phyloP scores from a whole-genome alignment of 768 basidiomycete genomes.

The Termitomyces sp. region DNA sequence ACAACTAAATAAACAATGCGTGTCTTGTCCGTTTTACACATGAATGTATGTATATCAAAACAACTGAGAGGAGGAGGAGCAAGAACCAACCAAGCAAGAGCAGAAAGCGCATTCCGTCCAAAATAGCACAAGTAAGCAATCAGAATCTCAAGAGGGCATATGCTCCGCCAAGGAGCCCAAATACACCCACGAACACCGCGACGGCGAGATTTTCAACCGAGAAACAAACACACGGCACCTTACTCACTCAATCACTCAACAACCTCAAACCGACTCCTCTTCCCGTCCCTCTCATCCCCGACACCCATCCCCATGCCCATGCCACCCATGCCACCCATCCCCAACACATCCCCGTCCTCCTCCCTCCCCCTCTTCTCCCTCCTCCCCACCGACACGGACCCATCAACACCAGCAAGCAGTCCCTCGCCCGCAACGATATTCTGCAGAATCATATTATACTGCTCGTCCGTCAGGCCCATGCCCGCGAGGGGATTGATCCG shows the following conservation, averaged over 20 bases:
- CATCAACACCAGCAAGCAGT: slow-evolving; percentile 34
- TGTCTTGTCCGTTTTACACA: background rate
- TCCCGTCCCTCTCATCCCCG: slow-evolving; percentile 3
- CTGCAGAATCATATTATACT: slow-evolving; percentile 78
- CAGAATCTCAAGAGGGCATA: background rate
- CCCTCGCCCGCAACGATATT: slow-evolving; percentile 68
- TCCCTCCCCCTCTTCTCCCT: slow-evolving; percentile 5
- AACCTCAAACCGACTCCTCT: slow-evolving; percentile 9
- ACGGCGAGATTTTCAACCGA: no score
- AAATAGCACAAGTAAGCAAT: background rate
- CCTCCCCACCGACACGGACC: slow-evolving; percentile 14
- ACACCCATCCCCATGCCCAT: background rate
- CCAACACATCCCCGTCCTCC: background rate
- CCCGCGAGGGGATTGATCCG: slow-evolving; percentile 82
- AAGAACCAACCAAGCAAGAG: background rate
- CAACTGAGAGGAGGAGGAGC: background rate
- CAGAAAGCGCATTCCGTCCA: background rate
- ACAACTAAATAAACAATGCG: background rate
- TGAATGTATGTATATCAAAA: background rate
- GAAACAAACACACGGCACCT: no score
- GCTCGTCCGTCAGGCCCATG: slow-evolving; percentile 87
- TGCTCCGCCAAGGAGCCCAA: background rate
- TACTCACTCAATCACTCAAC: slow-evolving; percentile 3
- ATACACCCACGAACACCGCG: background rate
- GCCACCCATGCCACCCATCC: no score